A percentile compares a stretch with the other conserved stretches of the same genome.
Evolutionary conservation across 768 basidiomycete genomes (phyloP).

Genomic region (Dictyophora rubrovolvata): DNA sequence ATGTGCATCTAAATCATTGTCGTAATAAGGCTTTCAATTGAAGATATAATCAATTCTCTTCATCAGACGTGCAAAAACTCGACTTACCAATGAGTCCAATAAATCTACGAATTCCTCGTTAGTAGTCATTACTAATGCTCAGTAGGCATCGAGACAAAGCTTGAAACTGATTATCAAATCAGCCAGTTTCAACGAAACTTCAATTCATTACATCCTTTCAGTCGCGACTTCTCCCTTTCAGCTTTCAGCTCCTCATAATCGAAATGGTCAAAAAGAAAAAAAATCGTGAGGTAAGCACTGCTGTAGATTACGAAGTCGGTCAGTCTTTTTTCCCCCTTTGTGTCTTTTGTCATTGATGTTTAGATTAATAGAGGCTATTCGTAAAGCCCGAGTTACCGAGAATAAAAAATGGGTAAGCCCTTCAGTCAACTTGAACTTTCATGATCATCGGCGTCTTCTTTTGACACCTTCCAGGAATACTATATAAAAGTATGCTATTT

Average conservation of each 20-base stretch:
- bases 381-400: conserved; percentile 41
- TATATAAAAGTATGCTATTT: conserved; percentile 44
- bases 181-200: neutral
- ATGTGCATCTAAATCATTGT: conserved; percentile 77
- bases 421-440: neutral
- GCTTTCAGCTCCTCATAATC: neutral
- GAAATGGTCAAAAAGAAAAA: conserved; percentile 9
- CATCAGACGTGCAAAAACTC: neutral
- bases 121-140: neutral
- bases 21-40: conserved; percentile 62
- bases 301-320: conserved; percentile 2
- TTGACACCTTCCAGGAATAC: conserved; percentile 44
- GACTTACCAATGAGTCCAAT: conserved; percentile 5
- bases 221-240: neutral
- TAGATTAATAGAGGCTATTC: conserved; percentile 43
- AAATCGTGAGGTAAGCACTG: neutral
- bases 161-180: neutral
- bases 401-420: conserved; percentile 43
- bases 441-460: neutral
- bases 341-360: neutral
- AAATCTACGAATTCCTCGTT: neutral
- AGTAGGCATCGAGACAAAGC: neutral
- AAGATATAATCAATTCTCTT: neutral
- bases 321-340: conserved; percentile 1
- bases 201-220: neutral